Base-by-base conservation (phyloP, 257 asterid genomes). In the Marsdenia floribunda region DNA sequence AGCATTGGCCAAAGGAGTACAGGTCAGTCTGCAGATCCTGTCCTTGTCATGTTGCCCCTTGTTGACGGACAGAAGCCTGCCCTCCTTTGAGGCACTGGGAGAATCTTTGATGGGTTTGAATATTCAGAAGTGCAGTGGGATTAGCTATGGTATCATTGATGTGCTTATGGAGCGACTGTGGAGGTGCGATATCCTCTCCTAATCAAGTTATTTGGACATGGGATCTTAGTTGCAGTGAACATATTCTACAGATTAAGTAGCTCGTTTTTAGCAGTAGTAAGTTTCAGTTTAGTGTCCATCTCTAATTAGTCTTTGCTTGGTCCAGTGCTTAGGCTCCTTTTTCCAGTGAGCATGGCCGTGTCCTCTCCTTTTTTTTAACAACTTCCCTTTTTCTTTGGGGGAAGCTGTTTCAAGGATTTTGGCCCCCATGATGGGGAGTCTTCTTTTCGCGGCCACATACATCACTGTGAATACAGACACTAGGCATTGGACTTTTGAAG, bases 171-270 rank as follows among this genome's bases (percentile, higher is more conserved):
- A 88, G 83, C 83, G 74, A 15, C 91, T 92, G 11, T 87, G 96
- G 91, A 88, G 94, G 90, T 95, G 99, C 22, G 94, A 95, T 66
- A 83, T 95, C 76, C 97, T 95, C 60, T 81, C 73, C 72, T 90
- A 78, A 86, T 52, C 61, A 26, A 71, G 63, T 38, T 50, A 64
- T 33, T 44, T n/a, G 40, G 53, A 42, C 53, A 3, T 40, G 57
- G 33, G 24, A 40, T 37, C 49, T 52, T 44, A 42, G 83, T 14
- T 74, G 57, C 50, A 66, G 46, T 42, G 79, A 73, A 57, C 60
- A 57, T 73, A 70, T 70, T 59, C 72, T 72, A 73, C 75, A 46
- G 42, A 73, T 80, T 79, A 22, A 57, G 76, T 80, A 50, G 63
- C 21, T 74, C 44, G 75, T 72, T 72, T 29, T 76, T 80, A 80